Percentiles rank a stretch among this genome's conserved stretches.
These are phyloP conservation scores for Phytophthora sp. DNA, from an alignment of 352 stramenopile species.

Conservation along the genomic window DNA sequence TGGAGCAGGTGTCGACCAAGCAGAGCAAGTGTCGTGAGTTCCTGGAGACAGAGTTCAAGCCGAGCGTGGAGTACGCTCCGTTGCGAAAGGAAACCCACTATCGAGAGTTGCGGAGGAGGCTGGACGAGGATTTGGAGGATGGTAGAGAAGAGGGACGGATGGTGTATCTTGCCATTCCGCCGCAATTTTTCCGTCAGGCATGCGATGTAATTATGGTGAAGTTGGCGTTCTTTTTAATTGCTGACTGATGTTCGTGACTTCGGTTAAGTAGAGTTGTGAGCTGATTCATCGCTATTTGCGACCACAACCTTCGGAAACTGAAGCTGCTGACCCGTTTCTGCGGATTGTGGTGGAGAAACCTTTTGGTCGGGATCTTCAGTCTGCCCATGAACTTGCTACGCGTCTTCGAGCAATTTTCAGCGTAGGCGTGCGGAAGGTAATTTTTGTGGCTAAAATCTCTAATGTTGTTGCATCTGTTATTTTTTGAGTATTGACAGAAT, in stretches of 20 bases:
- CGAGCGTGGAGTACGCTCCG: slow-evolving; percentile 52
- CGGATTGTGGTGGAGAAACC: slow-evolving; percentile 85
- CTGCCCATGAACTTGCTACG: slow-evolving; percentile 49
- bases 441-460: background rate
- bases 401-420: slow-evolving; percentile 46
- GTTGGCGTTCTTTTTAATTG: slow-evolving; percentile 16
- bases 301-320: background rate
- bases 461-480: background rate
- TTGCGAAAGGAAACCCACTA: slow-evolving; percentile 49
- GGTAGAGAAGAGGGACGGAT: slow-evolving; percentile 48
- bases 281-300: slow-evolving; percentile 45
- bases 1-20: background rate
- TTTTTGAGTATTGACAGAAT: slow-evolving; percentile 28
- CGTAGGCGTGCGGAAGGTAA: slow-evolving; percentile 21
- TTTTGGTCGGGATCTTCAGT: slow-evolving; percentile 67
- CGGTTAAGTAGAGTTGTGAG: slow-evolving; percentile 33
- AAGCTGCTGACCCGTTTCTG: slow-evolving; percentile 42
- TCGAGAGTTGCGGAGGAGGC: slow-evolving; percentile 16
- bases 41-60: slow-evolving; percentile 41
- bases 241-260: background rate
- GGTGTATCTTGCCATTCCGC: slow-evolving; percentile 84
- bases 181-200: slow-evolving; percentile 68
- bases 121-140: slow-evolving; percentile 12
- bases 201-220: background rate
- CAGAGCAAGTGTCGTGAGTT: slow-evolving; percentile 39